These are phyloP conservation scores for Dryas alaskensis DNA, from an alignment of 306 rosid species.

Conservation along the genomic window DNA sequence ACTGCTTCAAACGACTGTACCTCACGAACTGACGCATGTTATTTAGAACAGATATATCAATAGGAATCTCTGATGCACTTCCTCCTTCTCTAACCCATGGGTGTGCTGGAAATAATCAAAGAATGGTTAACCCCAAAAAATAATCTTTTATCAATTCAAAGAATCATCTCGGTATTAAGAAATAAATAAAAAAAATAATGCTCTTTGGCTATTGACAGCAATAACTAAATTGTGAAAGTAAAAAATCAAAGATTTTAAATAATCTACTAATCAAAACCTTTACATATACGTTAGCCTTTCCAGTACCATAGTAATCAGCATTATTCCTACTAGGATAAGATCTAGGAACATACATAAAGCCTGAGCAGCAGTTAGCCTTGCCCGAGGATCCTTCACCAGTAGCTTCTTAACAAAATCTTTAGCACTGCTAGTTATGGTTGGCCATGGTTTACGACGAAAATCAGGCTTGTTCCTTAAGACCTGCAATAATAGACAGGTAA, in stretches of 20 bases:
- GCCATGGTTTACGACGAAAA: constrained; percentile 98
- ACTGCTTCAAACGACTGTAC: constrained; percentile 94
- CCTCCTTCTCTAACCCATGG: constrained; percentile 99
- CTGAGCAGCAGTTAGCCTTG: constrained; percentile 98
- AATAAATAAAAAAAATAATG: neutral
- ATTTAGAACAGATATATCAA: constrained; percentile 86
- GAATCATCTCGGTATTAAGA: neutral
- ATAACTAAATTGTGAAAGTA: neutral
- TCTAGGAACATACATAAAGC: constrained; percentile 74
- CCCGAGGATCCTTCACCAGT: constrained; percentile 93
- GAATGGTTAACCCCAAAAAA: constrained; percentile 15
- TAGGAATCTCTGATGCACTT: constrained; percentile 85
- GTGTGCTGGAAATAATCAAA: constrained; percentile 68
- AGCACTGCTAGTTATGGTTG: constrained; percentile 65
- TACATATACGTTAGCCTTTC: neutral
- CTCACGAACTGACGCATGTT: constrained; percentile 94
- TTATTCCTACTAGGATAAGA: constrained; percentile 22
- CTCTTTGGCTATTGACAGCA: constrained; percentile 23
- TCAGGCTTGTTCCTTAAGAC: constrained; percentile 92
- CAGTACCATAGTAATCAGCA: constrained; percentile 21
- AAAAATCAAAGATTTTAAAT: constrained; percentile 2
- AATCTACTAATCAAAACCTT: neutral
- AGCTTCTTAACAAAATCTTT: constrained; percentile 95
- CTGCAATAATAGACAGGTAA: constrained; percentile 37
- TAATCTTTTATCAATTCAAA: neutral